Evolutionary conservation across 345 rosid species (phyloP).

Genomic region (Brassica napus): DNA sequence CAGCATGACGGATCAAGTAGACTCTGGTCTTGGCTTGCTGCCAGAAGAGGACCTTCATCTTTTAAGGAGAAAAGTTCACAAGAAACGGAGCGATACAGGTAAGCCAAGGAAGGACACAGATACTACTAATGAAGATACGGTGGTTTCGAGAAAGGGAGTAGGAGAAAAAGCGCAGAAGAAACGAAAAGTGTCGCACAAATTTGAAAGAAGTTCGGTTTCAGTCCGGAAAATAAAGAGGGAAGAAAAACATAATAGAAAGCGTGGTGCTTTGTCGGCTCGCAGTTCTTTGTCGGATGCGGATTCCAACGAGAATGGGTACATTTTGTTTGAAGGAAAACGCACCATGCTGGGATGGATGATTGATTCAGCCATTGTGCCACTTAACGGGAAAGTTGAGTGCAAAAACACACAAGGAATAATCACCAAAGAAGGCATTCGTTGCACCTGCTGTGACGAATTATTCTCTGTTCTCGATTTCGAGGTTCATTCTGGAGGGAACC

Average conservation of each 20-base stretch:
- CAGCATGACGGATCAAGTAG: constrained; percentile 38
- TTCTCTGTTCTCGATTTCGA: constrained; percentile 59
- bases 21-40: constrained; percentile 58
- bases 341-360: constrained; percentile 88
- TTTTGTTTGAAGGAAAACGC: constrained; percentile 72
- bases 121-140: constrained; percentile 33
- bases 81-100: constrained; percentile 56
- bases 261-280: constrained; percentile 67
- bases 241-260: constrained; percentile 57
- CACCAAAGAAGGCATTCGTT: constrained; percentile 66
- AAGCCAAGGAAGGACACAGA: constrained; percentile 44
- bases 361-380: constrained; percentile 57
- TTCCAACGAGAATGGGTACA: constrained; percentile 54
- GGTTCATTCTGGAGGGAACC: constrained; percentile 66
- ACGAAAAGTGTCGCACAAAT: constrained; percentile 31
- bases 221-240: constrained; percentile 50
- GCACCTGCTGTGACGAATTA: constrained; percentile 70
- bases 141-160: constrained; percentile 37
- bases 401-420: constrained; percentile 53
- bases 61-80: constrained; percentile 46
- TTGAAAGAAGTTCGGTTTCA: constrained; percentile 5
- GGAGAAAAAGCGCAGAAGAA: constrained; percentile 36
- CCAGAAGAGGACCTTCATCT: constrained; percentile 69
- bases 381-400: constrained; percentile 63
- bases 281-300: constrained; percentile 51